Evolutionary conservation across 202 grass and related monocot genomes (phyloP).

Genomic region (Panicum virgatum): DNA sequence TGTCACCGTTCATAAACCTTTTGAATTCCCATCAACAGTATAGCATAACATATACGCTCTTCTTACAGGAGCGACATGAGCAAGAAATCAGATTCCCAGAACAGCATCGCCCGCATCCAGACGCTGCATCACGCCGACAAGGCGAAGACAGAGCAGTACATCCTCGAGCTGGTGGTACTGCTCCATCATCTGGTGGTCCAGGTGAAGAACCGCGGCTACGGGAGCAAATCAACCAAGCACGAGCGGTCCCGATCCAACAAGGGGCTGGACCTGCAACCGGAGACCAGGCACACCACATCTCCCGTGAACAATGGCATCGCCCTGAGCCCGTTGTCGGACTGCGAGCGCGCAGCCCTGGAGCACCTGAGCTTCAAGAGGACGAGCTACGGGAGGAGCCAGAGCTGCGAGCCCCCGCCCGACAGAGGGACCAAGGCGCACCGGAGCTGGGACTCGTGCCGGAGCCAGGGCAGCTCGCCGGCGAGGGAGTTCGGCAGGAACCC

Average conservation of each 20-base stretch:
- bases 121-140: slow-evolving; percentile 87
- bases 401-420: slow-evolving; percentile 40
- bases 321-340: slow-evolving; percentile 42
- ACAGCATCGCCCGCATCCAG: slow-evolving; percentile 61
- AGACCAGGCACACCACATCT: slow-evolving; percentile 47
- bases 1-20: not conserved
- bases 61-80: slow-evolving; percentile 66
- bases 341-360: slow-evolving; percentile 55
- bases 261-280: not conserved
- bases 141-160: slow-evolving; percentile 63
- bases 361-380: slow-evolving; percentile 43
- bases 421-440: slow-evolving; percentile 34
- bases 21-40: not conserved
- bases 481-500: slow-evolving; percentile 37
- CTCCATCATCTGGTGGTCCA: slow-evolving; percentile 83
- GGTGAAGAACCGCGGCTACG: slow-evolving; percentile 79
- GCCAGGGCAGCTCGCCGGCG: slow-evolving; percentile 70
- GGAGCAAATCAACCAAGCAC: slow-evolving; percentile 49
- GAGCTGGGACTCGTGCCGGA: slow-evolving; percentile 59
- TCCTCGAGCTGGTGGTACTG: slow-evolving; percentile 79
- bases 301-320: slow-evolving; percentile 11
- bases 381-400: slow-evolving; percentile 71
- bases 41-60: not conserved
- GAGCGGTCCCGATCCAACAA: slow-evolving; percentile 26
- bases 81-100: slow-evolving; percentile 62